These are phyloP conservation scores for Drosera spatulata DNA, from an alignment of 179 eudicot genomes.

Conservation along the genomic window DNA sequence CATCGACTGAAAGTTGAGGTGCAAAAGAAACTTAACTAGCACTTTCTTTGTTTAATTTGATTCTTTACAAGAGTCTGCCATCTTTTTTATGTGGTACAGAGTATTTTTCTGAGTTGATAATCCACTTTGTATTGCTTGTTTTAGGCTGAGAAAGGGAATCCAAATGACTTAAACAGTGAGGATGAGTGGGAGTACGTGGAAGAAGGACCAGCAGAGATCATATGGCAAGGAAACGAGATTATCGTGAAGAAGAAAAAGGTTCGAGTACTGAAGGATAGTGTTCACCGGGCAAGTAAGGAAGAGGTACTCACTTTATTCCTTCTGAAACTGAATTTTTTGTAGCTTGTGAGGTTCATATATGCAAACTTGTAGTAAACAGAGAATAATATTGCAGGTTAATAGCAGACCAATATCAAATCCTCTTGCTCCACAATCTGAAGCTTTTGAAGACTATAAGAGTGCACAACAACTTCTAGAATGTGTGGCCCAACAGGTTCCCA, in stretches of 20 bases:
- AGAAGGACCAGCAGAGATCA: conserved; percentile 95
- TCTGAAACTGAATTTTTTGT: neutral
- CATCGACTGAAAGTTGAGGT: too few species aligned
- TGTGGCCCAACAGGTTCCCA: conserved; percentile 89
- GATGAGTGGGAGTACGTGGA: conserved; percentile 80
- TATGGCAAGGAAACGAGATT: conserved; percentile 95
- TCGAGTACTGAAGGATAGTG: conserved; percentile 61
- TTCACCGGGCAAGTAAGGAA: conserved; percentile 13
- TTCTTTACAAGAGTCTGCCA: too few species aligned
- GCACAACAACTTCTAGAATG: conserved; percentile 48
- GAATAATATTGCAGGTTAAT: conserved; percentile 35
- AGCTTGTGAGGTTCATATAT: neutral
- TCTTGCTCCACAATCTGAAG: conserved; percentile 93
- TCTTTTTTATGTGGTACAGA: too few species aligned
- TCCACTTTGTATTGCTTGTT: neutral
- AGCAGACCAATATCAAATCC: conserved; percentile 91
- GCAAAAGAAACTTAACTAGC: too few species aligned
- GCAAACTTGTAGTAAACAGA: neutral
- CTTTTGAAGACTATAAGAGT: conserved; percentile 48
- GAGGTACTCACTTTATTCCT: conserved; percentile 35
- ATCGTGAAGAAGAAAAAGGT: conserved; percentile 90
- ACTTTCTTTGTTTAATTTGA: too few species aligned
- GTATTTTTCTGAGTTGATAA: neutral
- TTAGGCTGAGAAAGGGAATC: conserved; percentile 26
- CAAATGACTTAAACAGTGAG: conserved; percentile 16